Evolutionary conservation across 2,329 filamentous ascomycete genomes (phyloP).

Genomic region (Colletotrichum coccodes): DNA sequence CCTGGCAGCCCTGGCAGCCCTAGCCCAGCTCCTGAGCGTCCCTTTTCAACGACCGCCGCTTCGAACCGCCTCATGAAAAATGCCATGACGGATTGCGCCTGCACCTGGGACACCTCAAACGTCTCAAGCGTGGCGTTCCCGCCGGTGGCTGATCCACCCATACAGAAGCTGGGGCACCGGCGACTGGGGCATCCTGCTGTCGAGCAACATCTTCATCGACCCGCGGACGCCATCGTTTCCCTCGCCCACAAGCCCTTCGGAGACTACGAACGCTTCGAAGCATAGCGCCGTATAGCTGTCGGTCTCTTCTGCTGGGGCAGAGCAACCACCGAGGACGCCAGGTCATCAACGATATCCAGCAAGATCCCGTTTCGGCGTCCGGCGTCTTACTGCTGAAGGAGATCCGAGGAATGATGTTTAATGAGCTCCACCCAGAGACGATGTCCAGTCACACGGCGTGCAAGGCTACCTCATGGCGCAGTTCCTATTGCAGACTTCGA

Average conservation of each 20-base stretch:
- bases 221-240: too few relatives aligned
- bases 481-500: slow-evolving; percentile 59
- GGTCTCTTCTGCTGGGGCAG: slow-evolving; percentile 69
- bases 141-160: slow-evolving; percentile 55
- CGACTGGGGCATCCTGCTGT: slow-evolving; percentile 63
- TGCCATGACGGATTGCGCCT: slow-evolving; percentile 72
- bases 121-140: slow-evolving; percentile 55
- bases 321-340: slow-evolving; percentile 72
- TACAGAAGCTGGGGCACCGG: slow-evolving; percentile 58
- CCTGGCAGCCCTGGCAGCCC: slow-evolving; percentile 13
- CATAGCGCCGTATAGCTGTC: slow-evolving; percentile 64
- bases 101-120: slow-evolving; percentile 66
- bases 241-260: slow-evolving; percentile 56
- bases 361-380: slow-evolving; percentile 51
- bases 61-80: slow-evolving; percentile 74
- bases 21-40: slow-evolving; percentile 58
- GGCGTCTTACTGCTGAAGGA: slow-evolving; percentile 45
- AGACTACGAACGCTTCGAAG: slow-evolving; percentile 70
- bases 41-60: slow-evolving; percentile 62
- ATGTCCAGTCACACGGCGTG: slow-evolving; percentile 69
- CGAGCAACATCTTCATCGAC: slow-evolving; percentile 73
- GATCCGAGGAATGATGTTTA: slow-evolving; percentile 43
- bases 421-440: slow-evolving; percentile 62
- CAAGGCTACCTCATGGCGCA: slow-evolving; percentile 65
- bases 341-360: slow-evolving; percentile 42